These are phyloP conservation scores for Dissophora ornata DNA, from an alignment of 192 early-diverging fungal species.

Conservation along the genomic window DNA sequence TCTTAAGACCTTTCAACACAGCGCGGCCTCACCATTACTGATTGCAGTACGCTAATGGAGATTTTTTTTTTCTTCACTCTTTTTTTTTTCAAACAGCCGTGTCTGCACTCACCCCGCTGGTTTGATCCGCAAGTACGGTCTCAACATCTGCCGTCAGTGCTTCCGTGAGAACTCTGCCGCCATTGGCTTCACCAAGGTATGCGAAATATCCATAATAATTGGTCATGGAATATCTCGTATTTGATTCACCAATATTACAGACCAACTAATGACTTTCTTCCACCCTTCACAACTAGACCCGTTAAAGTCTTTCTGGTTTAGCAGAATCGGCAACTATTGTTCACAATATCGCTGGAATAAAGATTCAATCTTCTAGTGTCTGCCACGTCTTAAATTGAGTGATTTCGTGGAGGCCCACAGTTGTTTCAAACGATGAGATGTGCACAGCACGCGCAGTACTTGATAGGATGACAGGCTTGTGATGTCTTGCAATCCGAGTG, in stretches of 20 bases:
- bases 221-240: not conserved
- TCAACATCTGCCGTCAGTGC: slow-evolving; percentile 99
- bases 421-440: too few species aligned
- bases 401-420: too few species aligned
- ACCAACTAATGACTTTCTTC: too few species aligned
- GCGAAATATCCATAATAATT: not conserved
- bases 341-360: slow-evolving; percentile 20
- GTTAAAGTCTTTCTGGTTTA: slow-evolving; percentile 10
- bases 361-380: slow-evolving; percentile 23
- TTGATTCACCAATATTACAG: not conserved
- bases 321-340: not conserved
- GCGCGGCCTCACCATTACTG: too few species aligned
- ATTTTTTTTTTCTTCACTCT: not conserved
- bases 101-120: slow-evolving; percentile 99
- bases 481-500: too few species aligned
- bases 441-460: too few species aligned
- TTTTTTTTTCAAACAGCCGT: slow-evolving; percentile 68
- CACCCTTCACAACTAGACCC: not conserved
- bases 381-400: too few species aligned
- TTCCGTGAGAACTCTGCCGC: slow-evolving; percentile 99
- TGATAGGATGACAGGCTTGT: too few species aligned
- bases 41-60: too few species aligned
- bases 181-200: slow-evolving; percentile 99
- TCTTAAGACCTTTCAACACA: too few species aligned
- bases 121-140: slow-evolving; percentile 99